Base-by-base conservation (phyloP, 495 filamentous ascomycete genomes). In the Trichoderma parareesei region DNA sequence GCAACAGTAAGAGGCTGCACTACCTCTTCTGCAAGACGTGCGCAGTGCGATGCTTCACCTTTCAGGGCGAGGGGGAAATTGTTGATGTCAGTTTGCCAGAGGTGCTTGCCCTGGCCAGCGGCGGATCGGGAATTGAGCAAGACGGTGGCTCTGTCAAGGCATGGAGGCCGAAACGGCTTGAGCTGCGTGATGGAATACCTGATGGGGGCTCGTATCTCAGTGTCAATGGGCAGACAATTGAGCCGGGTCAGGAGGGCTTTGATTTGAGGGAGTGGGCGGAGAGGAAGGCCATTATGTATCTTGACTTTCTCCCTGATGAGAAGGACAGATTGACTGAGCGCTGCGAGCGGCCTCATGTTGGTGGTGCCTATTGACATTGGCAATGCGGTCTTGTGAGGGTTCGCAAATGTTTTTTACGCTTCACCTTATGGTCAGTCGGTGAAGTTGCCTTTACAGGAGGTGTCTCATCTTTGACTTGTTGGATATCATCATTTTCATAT, bases 11-110 rank as follows among this genome's bases (percentile, higher is more conserved):
- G 55, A 48, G 60, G 16, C 65, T 71, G 16, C 69, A 75, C 60
- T 75, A 66, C 60, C 69, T 69, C 38, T 76, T 74, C 63, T 76
- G 74, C 55, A 59, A 64, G 37, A 70, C 64, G 16, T 76, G 74
- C 59, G 71, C 70, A 2, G 70, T 72, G 16, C 65, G 74, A 55
- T 76, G 74, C 66, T 73, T 76, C 67, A 67, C 71, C 9, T 73
- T 73, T 63, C 64, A 57, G 53, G 74, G 74, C 18, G 67, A 69
- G 53, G 61, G 65, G 18, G 71, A 69, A 64, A 44, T 71, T 38
- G 65, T 65, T 11, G 69, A 69, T 41, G 68, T 63, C 16, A 68
- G 68, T 38, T 46, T 69, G 20, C 53, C 53, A 57, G 11, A 35
- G 37, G 9, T 14, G 37, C 9, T 37, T 57, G 46, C n/a, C 4